A percentile compares a stretch with the other conserved stretches of the same genome.
phyloP scores from a whole-genome alignment of 2,329 filamentous ascomycete genomes.

The Penicillium vulpinum region DNA sequence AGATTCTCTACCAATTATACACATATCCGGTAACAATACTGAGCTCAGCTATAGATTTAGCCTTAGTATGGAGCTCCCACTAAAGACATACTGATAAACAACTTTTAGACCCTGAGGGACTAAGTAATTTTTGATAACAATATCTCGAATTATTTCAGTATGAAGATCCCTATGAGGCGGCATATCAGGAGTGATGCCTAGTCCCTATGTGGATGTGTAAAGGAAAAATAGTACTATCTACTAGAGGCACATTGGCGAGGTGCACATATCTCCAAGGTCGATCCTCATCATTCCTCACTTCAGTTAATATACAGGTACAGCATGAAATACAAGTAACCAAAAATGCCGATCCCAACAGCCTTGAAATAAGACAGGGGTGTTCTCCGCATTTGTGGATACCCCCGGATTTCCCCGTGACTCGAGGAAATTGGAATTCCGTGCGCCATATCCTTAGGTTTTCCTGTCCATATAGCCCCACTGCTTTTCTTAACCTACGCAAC shows the following conservation, averaged over 20 bases:
- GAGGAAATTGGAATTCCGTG: neutral
- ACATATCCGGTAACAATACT: neutral
- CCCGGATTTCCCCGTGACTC: conserved; percentile 9
- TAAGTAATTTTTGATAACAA: neutral
- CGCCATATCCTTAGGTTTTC: neutral
- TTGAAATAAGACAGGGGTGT: neutral
- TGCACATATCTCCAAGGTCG: neutral
- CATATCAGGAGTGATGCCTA: neutral
- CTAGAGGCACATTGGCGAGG: too few species aligned
- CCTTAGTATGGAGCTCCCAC: neutral
- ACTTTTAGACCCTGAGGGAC: neutral
- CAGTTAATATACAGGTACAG: too few species aligned
- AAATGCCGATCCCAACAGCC: conserved; percentile 19
- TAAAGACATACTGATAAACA: neutral
- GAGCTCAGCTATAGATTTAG: neutral
- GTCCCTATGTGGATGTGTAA: neutral
- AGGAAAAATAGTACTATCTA: neutral
- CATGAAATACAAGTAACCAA: neutral
- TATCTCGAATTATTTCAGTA: too few species aligned
- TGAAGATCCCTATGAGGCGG: too few species aligned
- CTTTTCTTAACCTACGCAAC: neutral
- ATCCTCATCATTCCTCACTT: too few species aligned
- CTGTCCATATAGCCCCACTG: neutral
- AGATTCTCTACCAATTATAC: neutral
- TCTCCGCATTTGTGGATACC: conserved; percentile 22